phyloP scores from a whole-genome alignment of 495 filamentous ascomycete genomes.

The Umbilicaria muhlenbergii region DNA sequence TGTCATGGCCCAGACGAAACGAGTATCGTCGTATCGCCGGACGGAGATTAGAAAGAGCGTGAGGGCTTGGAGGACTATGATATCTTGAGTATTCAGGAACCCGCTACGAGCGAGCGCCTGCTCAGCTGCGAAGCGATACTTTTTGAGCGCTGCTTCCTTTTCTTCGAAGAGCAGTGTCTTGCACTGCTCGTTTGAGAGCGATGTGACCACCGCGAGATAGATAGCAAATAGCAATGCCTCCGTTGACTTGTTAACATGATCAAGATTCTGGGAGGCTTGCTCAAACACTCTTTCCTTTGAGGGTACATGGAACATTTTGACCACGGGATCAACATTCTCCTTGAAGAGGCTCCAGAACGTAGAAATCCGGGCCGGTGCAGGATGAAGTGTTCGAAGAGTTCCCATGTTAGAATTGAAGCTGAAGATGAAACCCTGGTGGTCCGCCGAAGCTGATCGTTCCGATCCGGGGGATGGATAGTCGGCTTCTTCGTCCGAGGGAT shows the following conservation, averaged over 20 bases:
- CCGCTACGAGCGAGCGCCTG: slow-evolving; percentile 15
- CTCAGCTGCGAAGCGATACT: slow-evolving; percentile 16
- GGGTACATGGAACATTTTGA: slow-evolving; percentile 31
- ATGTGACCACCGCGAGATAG: slow-evolving; percentile 25
- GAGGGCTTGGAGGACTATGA: slow-evolving; percentile 17
- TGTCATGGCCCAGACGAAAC: slow-evolving; percentile 27
- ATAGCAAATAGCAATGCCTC: slow-evolving; percentile 29
- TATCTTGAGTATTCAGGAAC: slow-evolving; percentile 15
- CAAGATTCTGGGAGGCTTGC: slow-evolving; percentile 22
- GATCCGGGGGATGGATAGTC: slow-evolving; percentile 42
- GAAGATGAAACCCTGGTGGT: slow-evolving; percentile 56
- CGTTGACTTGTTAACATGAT: slow-evolving; percentile 18
- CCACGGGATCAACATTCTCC: slow-evolving; percentile 37
- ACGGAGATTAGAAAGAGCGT: slow-evolving; percentile 24
- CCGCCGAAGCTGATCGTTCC: slow-evolving; percentile 23
- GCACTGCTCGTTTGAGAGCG: slow-evolving; percentile 17
- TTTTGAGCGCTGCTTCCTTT: slow-evolving; percentile 15
- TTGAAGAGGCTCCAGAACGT: slow-evolving; percentile 54
- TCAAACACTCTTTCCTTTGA: slow-evolving; percentile 18
- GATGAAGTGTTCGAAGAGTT: slow-evolving; percentile 32
- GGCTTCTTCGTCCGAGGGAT: slow-evolving; percentile 51
- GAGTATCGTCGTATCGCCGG: slow-evolving; percentile 25
- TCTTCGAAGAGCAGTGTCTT: slow-evolving; percentile 11
- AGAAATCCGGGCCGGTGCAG: slow-evolving; percentile 43
- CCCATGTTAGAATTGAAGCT: slow-evolving; percentile 46